Evolutionary conservation across 2,329 filamentous ascomycete genomes (phyloP).

Genomic region (Verruconis gallopava): DNA sequence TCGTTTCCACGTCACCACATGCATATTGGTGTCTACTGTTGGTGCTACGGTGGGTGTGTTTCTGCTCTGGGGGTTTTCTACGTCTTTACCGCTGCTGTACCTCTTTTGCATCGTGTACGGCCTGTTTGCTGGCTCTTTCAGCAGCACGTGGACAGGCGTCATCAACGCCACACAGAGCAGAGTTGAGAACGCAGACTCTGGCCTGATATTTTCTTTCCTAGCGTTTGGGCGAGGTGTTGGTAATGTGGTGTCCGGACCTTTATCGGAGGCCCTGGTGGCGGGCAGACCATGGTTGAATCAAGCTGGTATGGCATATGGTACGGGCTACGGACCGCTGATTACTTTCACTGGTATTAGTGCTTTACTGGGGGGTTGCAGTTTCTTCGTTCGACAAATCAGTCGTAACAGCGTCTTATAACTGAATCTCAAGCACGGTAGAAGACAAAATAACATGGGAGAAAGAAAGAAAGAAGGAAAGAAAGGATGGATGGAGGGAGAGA

Average conservation of each 20-base stretch:
- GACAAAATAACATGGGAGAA: too few species aligned
- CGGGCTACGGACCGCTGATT: conserved; percentile 29
- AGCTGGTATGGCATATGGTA: conserved; percentile 29
- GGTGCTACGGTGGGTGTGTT: conserved; percentile 26
- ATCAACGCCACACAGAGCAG: conserved; percentile 28
- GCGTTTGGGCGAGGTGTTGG: conserved; percentile 39
- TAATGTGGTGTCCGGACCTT: conserved; percentile 36
- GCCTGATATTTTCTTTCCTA: conserved; percentile 36
- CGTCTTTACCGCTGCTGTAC: conserved; percentile 27
- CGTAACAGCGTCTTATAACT: too few species aligned
- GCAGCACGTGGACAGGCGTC: conserved; percentile 32
- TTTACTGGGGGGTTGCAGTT: conserved; percentile 17
- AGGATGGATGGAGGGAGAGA: too few species aligned
- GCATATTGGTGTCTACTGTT: conserved; percentile 24
- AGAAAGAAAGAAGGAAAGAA: too few species aligned
- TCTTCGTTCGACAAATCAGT: conserved; percentile 2
- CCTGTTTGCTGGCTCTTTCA: conserved; percentile 27
- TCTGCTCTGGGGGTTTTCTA: conserved; percentile 34
- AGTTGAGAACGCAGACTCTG: conserved; percentile 28
- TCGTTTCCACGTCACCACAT: conserved; percentile 26
- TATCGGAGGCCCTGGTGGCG: conserved; percentile 35
- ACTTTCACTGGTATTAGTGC: conserved; percentile 30
- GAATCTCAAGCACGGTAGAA: too few species aligned
- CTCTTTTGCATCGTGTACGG: conserved; percentile 32
- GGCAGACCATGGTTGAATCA: conserved; percentile 22